Evolutionary conservation across 495 filamentous ascomycete species (phyloP).

Genomic region (Pseudotulostoma volvatum): DNA sequence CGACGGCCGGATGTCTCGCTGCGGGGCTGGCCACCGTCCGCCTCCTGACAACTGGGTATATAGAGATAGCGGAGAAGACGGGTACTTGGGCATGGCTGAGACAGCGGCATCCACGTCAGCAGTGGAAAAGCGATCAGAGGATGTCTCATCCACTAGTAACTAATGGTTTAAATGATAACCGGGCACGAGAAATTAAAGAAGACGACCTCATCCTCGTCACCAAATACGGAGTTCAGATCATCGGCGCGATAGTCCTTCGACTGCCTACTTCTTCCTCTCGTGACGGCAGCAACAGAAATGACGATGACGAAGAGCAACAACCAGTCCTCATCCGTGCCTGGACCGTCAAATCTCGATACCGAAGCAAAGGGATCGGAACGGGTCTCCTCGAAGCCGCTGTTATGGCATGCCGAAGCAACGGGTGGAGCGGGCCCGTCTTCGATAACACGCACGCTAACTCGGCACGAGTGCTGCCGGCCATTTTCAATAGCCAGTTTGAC

Average conservation of each 20-base stretch:
- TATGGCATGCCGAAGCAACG: constrained; percentile 35
- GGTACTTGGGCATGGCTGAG: constrained; percentile 31
- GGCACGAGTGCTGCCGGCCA: constrained; percentile 36
- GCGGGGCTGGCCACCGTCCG: constrained; percentile 24
- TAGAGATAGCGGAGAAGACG: constrained; percentile 37
- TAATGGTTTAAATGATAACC: too few species aligned
- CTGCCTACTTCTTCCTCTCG: constrained; percentile 10
- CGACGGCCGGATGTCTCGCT: constrained; percentile 30
- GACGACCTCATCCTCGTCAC: constrained; percentile 34
- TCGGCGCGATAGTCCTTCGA: constrained; percentile 37
- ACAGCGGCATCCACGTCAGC: too few species aligned
- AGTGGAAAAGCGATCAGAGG: not conserved
- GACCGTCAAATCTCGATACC: constrained; percentile 53
- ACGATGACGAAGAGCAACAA: constrained; percentile 1
- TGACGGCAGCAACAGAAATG: not conserved
- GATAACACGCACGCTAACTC: constrained; percentile 54
- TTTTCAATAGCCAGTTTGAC: constrained; percentile 43
- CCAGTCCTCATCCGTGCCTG: constrained; percentile 49
- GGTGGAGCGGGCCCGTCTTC: constrained; percentile 41
- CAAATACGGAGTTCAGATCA: constrained; percentile 39
- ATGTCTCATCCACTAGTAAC: too few species aligned
- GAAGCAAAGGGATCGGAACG: constrained; percentile 48
- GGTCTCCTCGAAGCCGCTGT: constrained; percentile 54
- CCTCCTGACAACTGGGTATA: constrained; percentile 26
- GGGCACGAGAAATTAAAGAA: constrained; percentile 1